Evolutionary conservation across 331 rosid species (phyloP).

Genomic region (Quercus phellos): DNA sequence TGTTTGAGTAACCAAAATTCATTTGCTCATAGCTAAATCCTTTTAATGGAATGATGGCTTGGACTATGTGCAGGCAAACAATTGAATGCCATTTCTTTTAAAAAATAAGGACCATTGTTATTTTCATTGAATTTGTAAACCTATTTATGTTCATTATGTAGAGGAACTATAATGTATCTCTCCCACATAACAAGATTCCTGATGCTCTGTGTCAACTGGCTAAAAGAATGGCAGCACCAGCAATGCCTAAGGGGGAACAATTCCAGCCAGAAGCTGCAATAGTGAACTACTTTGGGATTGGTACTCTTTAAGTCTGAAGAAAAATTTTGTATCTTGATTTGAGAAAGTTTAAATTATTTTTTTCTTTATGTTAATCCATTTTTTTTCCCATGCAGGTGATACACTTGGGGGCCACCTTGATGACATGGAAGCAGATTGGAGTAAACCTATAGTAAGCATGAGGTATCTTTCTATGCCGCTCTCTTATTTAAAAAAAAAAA

Average conservation of each 20-base stretch:
- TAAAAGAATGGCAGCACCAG: conserved; percentile 75
- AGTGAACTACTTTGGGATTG: conserved; percentile 80
- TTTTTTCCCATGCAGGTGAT: conserved; percentile 47
- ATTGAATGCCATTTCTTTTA: neutral
- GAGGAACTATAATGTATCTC: conserved; percentile 71
- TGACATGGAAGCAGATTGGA: conserved; percentile 98
- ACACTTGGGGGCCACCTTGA: conserved; percentile 92
- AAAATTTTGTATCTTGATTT: neutral
- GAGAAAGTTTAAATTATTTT: neutral
- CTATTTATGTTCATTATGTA: conserved; percentile 20
- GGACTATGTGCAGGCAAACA: neutral
- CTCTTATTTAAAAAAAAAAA: neutral
- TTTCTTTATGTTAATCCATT: neutral
- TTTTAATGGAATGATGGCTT: neutral
- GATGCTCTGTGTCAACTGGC: conserved; percentile 62
- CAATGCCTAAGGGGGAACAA: conserved; percentile 71
- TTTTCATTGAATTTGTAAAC: conserved; percentile 5
- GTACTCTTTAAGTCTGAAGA: conserved; percentile 24
- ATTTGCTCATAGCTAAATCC: neutral
- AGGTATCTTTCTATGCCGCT: conserved; percentile 38
- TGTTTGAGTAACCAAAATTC: neutral
- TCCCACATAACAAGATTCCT: conserved; percentile 76
- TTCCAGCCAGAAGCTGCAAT: conserved; percentile 93
- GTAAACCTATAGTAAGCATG: conserved; percentile 79
- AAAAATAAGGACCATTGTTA: neutral